Percentiles rank a stretch among this genome's conserved stretches.
These are phyloP conservation scores for Cardamine chenopodiifolia DNA, from an alignment of 345 rosid species.

Conservation along the genomic window DNA sequence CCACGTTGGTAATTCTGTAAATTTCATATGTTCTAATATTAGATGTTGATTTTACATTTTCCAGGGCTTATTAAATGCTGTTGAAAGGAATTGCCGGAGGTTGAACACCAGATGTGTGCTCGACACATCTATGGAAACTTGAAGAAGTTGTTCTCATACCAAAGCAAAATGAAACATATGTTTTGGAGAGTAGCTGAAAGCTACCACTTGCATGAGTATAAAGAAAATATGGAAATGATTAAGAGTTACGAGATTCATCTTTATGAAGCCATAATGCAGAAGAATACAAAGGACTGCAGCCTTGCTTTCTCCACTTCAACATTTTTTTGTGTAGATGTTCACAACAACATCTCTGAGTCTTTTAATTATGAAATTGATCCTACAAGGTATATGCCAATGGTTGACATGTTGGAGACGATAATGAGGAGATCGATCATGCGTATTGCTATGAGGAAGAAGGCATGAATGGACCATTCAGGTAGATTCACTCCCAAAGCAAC, in stretches of 20 bases:
- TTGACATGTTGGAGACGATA: not conserved
- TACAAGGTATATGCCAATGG: not conserved
- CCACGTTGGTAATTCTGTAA: too few relatives aligned
- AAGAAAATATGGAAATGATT: not conserved
- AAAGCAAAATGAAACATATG: not conserved
- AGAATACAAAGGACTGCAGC: not conserved
- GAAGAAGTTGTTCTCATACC: not conserved
- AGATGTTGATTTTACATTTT: not conserved
- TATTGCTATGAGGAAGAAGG: not conserved
- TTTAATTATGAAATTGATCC: not conserved
- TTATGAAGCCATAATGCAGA: not conserved
- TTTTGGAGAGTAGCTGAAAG: not conserved
- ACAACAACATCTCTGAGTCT: not conserved
- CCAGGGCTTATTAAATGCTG: not conserved
- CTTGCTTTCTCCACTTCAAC: not conserved
- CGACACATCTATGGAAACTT: slow-evolving; percentile 4
- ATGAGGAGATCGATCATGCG: not conserved
- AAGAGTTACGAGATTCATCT: not conserved
- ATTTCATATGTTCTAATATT: too few relatives aligned
- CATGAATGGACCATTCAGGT: not conserved
- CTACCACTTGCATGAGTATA: not conserved
- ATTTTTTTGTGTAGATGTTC: not conserved
- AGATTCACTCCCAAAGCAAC: not conserved
- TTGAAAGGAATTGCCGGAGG: not conserved
- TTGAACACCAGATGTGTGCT: not conserved